A percentile compares a stretch with the other conserved stretches of the same genome.
Evolutionary conservation across 768 basidiomycete species (phyloP).

Genomic region (Lactarius hatsudake): DNA sequence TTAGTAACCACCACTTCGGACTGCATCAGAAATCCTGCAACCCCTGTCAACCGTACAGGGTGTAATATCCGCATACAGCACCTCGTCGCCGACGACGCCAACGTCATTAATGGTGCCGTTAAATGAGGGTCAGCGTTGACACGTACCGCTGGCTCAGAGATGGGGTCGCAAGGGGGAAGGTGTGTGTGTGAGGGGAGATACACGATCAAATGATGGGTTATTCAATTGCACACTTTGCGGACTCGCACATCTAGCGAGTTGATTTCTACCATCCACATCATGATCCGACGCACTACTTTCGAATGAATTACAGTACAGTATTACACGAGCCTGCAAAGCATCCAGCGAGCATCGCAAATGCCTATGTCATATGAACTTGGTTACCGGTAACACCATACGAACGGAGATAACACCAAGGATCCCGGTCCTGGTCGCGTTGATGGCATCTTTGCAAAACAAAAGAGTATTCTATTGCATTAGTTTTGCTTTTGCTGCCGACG

Average conservation of each 20-base stretch:
- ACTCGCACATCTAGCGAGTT: neutral
- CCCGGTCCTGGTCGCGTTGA: neutral
- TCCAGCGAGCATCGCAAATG: neutral
- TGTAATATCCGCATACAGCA: slow-evolving; percentile 35
- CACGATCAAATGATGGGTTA: neutral
- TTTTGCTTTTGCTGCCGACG: neutral
- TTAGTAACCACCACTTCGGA: slow-evolving; percentile 23
- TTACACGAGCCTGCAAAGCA: neutral
- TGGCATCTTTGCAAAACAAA: neutral
- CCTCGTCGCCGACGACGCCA: slow-evolving; percentile 39
- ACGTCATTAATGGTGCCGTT: neutral
- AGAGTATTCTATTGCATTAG: neutral
- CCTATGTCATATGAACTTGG: neutral
- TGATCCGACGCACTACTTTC: neutral
- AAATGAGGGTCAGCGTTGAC: neutral
- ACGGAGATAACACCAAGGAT: neutral
- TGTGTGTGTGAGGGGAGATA: neutral
- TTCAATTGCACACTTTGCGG: neutral
- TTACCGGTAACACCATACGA: neutral
- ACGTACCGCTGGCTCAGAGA: neutral
- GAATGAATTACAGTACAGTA: neutral
- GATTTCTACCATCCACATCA: neutral
- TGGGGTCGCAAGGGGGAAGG: neutral
- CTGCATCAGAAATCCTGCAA: slow-evolving; percentile 39
- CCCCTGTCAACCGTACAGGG: slow-evolving; percentile 37